Conservation (phyloP, 129 eudicot genomes). For the Logfia minima region DNA sequence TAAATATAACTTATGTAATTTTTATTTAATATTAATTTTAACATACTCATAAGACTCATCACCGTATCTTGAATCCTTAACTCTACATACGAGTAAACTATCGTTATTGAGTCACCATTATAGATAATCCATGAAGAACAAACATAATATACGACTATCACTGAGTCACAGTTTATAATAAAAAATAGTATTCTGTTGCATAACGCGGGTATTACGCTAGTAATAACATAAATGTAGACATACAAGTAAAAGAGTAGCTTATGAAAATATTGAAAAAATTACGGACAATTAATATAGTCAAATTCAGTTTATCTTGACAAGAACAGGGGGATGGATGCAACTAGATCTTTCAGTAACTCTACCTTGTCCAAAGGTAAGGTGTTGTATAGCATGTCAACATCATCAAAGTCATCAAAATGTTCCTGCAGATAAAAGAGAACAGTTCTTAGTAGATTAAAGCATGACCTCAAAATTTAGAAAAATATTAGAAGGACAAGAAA, state of each 20-base stretch:
- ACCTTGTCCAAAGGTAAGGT: slow-evolving; percentile 65
- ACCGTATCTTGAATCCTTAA: too few species aligned
- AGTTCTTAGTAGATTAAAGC: not conserved
- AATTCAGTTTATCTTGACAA: slow-evolving; percentile 49
- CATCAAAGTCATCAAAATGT: slow-evolving; percentile 62
- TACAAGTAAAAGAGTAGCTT: not conserved
- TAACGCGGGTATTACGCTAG: too few species aligned
- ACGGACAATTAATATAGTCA: not conserved
- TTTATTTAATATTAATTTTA: too few species aligned
- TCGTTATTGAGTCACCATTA: too few species aligned
- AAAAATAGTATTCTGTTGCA: too few species aligned
- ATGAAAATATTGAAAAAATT: not conserved
- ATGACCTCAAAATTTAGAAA: not conserved
- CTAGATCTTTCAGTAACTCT: slow-evolving; percentile 74
- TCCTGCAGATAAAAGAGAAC: slow-evolving; percentile 41
- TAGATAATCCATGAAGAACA: too few species aligned
- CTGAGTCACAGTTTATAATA: too few species aligned
- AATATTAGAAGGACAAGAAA: not conserved
- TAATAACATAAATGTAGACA: not conserved
- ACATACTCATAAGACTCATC: too few species aligned
- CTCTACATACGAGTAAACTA: too few species aligned
- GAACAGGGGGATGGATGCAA: slow-evolving; percentile 54
- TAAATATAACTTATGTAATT: too few species aligned
- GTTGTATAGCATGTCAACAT: slow-evolving; percentile 70
- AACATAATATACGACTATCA: too few species aligned